Percentiles rank a stretch among this genome's conserved stretches.
phyloP scores from a whole-genome alignment of 129 eudicot genomes.

The Escallonia rubra region DNA sequence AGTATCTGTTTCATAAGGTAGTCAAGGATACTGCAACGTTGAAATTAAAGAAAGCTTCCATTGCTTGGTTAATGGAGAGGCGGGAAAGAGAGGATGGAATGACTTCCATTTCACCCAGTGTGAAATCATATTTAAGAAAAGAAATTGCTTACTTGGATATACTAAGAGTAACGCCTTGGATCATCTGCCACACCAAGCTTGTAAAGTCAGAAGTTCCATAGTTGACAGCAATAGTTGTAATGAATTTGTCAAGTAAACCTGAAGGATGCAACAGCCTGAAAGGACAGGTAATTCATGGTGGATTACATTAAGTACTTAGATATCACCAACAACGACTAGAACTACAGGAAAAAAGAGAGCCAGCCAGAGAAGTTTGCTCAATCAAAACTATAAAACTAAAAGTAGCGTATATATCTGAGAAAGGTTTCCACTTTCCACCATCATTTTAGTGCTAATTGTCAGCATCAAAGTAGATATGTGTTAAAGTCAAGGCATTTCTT shows the following conservation, averaged over 20 bases:
- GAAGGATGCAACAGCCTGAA: slow-evolving; percentile 92
- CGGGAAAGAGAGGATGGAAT: too few relatives aligned
- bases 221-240: slow-evolving; percentile 1
- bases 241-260: slow-evolving; percentile 30
- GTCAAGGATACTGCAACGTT: too few relatives aligned
- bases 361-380: not conserved
- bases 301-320: not conserved
- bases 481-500: too few relatives aligned
- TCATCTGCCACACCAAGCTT: not conserved
- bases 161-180: not conserved
- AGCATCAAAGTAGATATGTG: not conserved
- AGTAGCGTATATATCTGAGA: too few relatives aligned
- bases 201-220: not conserved
- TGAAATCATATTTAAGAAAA: too few relatives aligned
- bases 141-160: too few relatives aligned
- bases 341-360: not conserved
- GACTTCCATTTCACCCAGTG: too few relatives aligned
- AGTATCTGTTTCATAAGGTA: too few relatives aligned
- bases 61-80: too few relatives aligned
- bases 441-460: not conserved
- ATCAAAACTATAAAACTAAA: too few relatives aligned
- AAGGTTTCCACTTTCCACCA: too few relatives aligned
- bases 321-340: not conserved
- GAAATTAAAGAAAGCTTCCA: too few relatives aligned
- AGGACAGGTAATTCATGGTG: not conserved